Evolutionary conservation across 176 grass and related monocot genomes (phyloP).

Genomic region (Puya raimondii): DNA sequence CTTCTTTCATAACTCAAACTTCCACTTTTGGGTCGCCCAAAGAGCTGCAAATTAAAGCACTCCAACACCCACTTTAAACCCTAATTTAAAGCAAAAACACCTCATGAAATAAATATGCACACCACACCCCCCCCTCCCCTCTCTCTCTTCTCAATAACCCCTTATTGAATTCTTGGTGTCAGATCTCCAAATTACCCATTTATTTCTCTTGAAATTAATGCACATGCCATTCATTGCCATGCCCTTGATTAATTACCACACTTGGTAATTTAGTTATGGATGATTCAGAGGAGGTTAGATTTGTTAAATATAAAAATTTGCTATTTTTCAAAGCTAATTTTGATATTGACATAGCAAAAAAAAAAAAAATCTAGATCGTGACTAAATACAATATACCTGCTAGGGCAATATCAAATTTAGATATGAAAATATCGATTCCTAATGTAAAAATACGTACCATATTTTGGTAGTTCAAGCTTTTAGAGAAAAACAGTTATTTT

Average conservation of each 20-base stretch:
- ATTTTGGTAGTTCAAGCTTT: too few species aligned
- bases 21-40: not conserved
- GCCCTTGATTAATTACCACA: slow-evolving; percentile 25
- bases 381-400: too few species aligned
- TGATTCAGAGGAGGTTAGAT: not conserved
- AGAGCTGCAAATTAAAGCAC: slow-evolving; percentile 5
- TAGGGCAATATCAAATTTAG: too few species aligned
- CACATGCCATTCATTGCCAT: slow-evolving; percentile 27
- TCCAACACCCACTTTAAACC: slow-evolving; percentile 11
- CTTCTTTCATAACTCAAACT: slow-evolving; percentile 13
- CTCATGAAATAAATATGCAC: slow-evolving; percentile 50
- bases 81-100: not conserved
- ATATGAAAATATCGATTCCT: too few species aligned
- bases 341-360: too few species aligned
- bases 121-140: slow-evolving; percentile 25
- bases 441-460: too few species aligned
- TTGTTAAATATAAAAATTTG: too few species aligned
- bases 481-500: too few species aligned
- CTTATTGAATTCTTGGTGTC: slow-evolving; percentile 35
- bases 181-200: slow-evolving; percentile 31
- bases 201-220: slow-evolving; percentile 29
- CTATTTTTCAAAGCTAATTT: too few species aligned
- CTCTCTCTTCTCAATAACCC: not conserved
- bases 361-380: too few species aligned
- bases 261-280: slow-evolving; percentile 20